Base-by-base conservation (phyloP, 2,329 filamentous ascomycete species). In the Aspergillus vadensis region DNA sequence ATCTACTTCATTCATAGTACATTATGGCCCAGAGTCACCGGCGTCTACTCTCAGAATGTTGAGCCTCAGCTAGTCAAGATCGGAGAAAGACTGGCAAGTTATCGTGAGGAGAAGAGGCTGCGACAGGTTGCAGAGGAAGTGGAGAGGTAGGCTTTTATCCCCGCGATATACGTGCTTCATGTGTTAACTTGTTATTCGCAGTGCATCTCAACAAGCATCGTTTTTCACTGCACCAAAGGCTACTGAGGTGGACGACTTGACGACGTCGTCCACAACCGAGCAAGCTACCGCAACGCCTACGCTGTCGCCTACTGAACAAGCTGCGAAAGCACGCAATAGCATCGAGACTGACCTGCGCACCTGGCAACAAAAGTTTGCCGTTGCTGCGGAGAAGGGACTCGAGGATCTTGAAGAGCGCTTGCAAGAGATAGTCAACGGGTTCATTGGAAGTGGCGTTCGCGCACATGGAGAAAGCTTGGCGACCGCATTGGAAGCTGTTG, bases 61-160 rank as follows among this genome's bases (percentile, higher is more conserved):
- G 93, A 98, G 78, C 96, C 96, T 14, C 96, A 99, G 76, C 83
- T 99, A 14, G 86, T 94, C 59, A 91, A 92, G 69, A 98, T 99
- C 70, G 91, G 91, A 12, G 90, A 97, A 79, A 88, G 93, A 49
- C 84, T 99, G 10, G 93, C 92, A 43, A 81, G 79, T 63, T 83
- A 83, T 60, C 77, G 82, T 21, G 82, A 85, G 68, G 86, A 86
- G 19, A 86, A 85, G 72, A 87, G 86, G 67, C 68, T 89, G 21
- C 83, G 87, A 66, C 83, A 85, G 38, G 83, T 81, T 17, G 78
- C 85, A 44, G 83, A 86, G 51, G 82, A 85, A 47, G 75, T 82
- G 55, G 83, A 86, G 56, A 78, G 70, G 76, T 80, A 74, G 65
- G 65, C 5, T 30, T 19, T n/a, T 25, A 25, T 43, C 10, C 1